Conservation (phyloP, 148 eudicot genomes). For the Polygonum aviculare region DNA sequence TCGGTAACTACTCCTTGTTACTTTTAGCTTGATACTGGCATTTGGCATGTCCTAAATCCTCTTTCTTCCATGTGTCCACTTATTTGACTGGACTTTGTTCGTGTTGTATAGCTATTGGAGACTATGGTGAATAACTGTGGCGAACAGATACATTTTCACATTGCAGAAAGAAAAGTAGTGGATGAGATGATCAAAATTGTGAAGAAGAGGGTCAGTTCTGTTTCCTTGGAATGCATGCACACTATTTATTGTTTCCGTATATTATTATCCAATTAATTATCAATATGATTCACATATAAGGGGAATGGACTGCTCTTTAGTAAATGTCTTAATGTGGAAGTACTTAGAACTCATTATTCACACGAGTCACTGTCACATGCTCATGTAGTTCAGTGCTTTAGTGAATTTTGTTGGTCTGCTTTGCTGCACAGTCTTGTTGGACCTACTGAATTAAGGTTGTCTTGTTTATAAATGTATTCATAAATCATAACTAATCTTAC, state of each 20-base stretch:
- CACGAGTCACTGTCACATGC: background rate
- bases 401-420: background rate
- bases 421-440: background rate
- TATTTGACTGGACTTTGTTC: background rate
- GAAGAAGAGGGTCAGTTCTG: constrained; percentile 60
- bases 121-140: constrained; percentile 98
- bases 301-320: background rate
- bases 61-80: background rate
- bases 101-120: constrained; percentile 59
- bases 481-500: background rate
- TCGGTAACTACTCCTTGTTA: too few species aligned
- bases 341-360: background rate
- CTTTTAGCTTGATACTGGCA: background rate
- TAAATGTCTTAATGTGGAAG: background rate
- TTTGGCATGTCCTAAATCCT: background rate
- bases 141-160: constrained; percentile 72
- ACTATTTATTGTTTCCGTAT: background rate
- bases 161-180: constrained; percentile 62
- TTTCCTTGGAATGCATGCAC: background rate
- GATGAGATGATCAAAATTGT: constrained; percentile 89
- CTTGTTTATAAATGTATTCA: background rate
- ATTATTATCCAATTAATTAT: background rate
- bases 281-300: background rate
- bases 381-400: background rate
- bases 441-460: background rate